These are phyloP conservation scores for Deinandra increscens DNA, from an alignment of 129 eudicot species.

Conservation along the genomic window DNA sequence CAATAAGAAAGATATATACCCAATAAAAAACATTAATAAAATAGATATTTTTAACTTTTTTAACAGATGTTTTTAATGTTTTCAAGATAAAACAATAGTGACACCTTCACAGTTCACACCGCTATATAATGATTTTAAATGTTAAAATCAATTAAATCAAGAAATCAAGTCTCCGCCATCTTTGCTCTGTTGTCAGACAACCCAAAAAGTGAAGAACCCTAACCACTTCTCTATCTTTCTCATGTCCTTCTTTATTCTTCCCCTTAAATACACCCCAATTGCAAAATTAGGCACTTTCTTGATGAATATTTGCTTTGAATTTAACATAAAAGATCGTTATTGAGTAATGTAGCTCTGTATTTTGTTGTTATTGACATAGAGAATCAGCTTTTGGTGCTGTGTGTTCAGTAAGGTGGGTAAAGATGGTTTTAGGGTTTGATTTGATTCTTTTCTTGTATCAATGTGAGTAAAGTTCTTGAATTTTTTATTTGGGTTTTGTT, in stretches of 20 bases:
- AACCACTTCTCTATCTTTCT: conserved; percentile 26
- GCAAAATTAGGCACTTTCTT: conserved; percentile 27
- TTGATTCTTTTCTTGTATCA: conserved; percentile 53
- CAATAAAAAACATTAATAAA: too few relatives aligned
- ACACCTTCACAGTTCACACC: too few relatives aligned
- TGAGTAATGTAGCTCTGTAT: conserved; percentile 34
- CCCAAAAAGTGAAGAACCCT: conserved; percentile 43
- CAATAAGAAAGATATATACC: too few relatives aligned
- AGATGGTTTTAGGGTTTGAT: conserved; percentile 25
- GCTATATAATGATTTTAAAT: background rate
- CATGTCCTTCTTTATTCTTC: conserved; percentile 25
- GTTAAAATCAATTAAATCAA: conserved; percentile 25
- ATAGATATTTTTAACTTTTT: too few relatives aligned
- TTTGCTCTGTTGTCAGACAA: conserved; percentile 47
- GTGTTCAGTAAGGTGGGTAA: conserved; percentile 28
- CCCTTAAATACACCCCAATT: conserved; percentile 24
- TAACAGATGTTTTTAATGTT: too few relatives aligned
- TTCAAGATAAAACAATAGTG: too few relatives aligned
- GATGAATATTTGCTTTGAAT: conserved; percentile 19
- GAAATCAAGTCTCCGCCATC: conserved; percentile 39
- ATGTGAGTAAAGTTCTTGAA: conserved; percentile 55
- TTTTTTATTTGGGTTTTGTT: conserved; percentile 28
- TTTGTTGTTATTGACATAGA: conserved; percentile 7
- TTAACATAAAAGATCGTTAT: background rate
- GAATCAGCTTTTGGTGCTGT: conserved; percentile 27